Evolutionary conservation across 2,329 filamentous ascomycete genomes (phyloP).

Genomic region (Verticillium tricorpus): DNA sequence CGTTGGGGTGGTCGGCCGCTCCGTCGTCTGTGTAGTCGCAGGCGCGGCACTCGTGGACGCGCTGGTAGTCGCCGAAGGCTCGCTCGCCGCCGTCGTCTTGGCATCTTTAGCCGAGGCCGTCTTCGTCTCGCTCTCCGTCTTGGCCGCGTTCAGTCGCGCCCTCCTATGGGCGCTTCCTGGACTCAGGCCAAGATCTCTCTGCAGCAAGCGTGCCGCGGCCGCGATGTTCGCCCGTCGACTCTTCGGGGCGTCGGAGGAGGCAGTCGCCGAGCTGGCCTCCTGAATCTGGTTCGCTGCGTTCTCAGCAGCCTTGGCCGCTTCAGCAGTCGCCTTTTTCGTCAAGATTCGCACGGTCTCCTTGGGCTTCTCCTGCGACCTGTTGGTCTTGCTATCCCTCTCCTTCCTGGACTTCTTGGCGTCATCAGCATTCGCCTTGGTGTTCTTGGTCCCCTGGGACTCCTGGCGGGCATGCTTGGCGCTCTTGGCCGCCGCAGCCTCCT

Average conservation of each 20-base stretch:
- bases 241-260: constrained; percentile 36
- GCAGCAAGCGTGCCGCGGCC: constrained; percentile 59
- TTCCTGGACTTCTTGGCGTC: constrained; percentile 61
- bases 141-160: constrained; percentile 54
- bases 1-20: constrained; percentile 7
- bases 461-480: constrained; percentile 51
- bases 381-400: constrained; percentile 52
- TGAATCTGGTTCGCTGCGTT: constrained; percentile 31
- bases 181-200: constrained; percentile 62
- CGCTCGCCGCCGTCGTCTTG: constrained; percentile 12
- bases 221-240: constrained; percentile 57
- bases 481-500: constrained; percentile 51
- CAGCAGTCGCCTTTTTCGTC: constrained; percentile 52
- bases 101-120: constrained; percentile 5
- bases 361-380: constrained; percentile 46
- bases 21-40: background rate
- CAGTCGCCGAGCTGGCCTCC: constrained; percentile 16
- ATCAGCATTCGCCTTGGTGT: constrained; percentile 28
- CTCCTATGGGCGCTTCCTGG: constrained; percentile 58
- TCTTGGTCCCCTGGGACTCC: constrained; percentile 47
- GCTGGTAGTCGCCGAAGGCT: constrained; percentile 17
- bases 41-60: constrained; percentile 5
- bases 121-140: constrained; percentile 47
- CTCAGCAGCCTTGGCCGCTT: constrained; percentile 43
- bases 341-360: constrained; percentile 61